phyloP scores from a whole-genome alignment of 202 grass and related monocot species.

The Carex arenaria region DNA sequence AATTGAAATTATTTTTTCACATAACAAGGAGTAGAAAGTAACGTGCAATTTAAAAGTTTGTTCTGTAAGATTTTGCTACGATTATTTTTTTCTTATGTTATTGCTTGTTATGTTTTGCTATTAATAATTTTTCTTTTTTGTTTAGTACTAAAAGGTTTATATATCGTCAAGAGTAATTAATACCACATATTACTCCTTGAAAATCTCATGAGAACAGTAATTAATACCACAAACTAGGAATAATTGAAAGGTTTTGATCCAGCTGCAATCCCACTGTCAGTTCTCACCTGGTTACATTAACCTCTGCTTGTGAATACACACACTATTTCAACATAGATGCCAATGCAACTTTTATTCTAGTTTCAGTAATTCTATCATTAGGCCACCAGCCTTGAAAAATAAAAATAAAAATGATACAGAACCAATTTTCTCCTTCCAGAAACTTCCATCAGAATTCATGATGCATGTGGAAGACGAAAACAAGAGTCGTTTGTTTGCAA shows the following conservation, averaged over 20 bases:
- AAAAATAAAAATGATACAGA: background rate
- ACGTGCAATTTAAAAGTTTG: background rate
- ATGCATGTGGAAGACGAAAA: background rate
- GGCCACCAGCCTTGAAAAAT: background rate
- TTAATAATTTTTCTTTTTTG: background rate
- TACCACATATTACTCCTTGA: background rate
- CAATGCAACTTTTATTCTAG: background rate
- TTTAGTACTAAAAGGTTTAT: background rate
- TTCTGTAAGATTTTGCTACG: background rate
- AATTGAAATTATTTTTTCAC: background rate
- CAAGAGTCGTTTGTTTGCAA: background rate
- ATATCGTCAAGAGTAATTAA: background rate
- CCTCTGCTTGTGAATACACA: background rate
- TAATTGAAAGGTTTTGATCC: background rate
- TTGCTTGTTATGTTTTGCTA: background rate
- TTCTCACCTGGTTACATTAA: background rate
- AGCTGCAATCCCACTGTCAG: background rate
- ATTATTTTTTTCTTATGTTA: background rate
- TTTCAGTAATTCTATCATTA: background rate
- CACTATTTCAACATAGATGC: background rate
- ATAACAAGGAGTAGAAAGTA: background rate
- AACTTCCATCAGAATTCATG: slow-evolving; percentile 26
- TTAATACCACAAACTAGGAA: background rate
- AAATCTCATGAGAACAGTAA: background rate
- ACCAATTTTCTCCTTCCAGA: background rate